These are phyloP conservation scores for Cephalotrichum gorgonifer DNA, from an alignment of 2,329 filamentous ascomycete genomes.

Conservation along the genomic window DNA sequence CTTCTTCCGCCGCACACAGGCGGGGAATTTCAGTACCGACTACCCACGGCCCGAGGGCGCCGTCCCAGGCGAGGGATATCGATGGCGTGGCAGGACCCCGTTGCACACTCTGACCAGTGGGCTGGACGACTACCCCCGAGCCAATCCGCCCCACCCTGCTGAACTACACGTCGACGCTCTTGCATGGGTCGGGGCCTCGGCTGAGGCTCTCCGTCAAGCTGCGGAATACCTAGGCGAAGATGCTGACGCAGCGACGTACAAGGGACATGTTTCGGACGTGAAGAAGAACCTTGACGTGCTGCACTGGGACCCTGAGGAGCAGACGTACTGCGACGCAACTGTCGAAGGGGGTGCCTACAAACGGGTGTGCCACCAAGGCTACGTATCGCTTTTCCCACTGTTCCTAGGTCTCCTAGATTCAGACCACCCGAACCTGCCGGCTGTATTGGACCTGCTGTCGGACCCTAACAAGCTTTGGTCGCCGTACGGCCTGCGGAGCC, in stretches of 20 bases:
- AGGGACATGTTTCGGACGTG: slow-evolving; percentile 65
- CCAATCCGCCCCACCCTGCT: slow-evolving; percentile 87
- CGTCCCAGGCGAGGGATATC: slow-evolving; percentile 83
- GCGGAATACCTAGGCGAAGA: slow-evolving; percentile 62
- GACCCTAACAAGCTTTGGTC: slow-evolving; percentile 83
- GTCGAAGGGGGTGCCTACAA: slow-evolving; percentile 87
- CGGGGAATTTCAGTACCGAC: slow-evolving; percentile 81
- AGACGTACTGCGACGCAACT: slow-evolving; percentile 88
- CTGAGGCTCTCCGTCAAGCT: slow-evolving; percentile 71
- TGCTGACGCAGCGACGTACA: slow-evolving; percentile 68
- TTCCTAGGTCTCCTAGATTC: slow-evolving; percentile 68
- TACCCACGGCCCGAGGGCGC: slow-evolving; percentile 64
- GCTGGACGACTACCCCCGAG: slow-evolving; percentile 89
- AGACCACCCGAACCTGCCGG: slow-evolving; percentile 63
- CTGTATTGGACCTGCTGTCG: slow-evolving; percentile 65
- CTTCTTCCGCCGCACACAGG: slow-evolving; percentile 92
- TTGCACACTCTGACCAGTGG: slow-evolving; percentile 86
- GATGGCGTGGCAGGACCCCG: slow-evolving; percentile 84
- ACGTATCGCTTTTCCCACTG: slow-evolving; percentile 89
- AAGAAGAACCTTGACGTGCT: slow-evolving; percentile 79
- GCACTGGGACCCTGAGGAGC: slow-evolving; percentile 75
- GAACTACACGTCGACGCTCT: slow-evolving; percentile 93
- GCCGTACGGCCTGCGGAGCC: slow-evolving; percentile 71
- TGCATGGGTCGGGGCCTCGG: slow-evolving; percentile 94
- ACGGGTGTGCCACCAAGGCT: slow-evolving; percentile 93